Evolutionary conservation across 352 stramenopile species (phyloP), one percentile per base, ranked within the genome.

Genomic region (Thraustotheca clavata): DNA sequence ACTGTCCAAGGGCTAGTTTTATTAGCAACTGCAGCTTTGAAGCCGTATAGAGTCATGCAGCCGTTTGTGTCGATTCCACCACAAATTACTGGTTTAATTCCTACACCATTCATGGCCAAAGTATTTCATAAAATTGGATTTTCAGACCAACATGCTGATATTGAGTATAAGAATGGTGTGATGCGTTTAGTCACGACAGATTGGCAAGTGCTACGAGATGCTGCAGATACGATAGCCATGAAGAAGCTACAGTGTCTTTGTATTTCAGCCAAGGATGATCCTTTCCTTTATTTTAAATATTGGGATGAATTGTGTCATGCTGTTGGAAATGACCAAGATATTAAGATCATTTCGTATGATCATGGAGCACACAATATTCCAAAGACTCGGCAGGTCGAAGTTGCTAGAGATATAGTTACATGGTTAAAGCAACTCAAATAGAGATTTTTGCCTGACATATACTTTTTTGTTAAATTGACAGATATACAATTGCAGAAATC

Each of bases 41-140:
- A 60, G 32, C 50, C 50, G 24, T 60, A 60, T 24, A 12, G 33
- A n/a, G 26, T 60, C 1, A 60, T 60, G 50, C 50, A 38, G 12
- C 26, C 26, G n/a, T 38, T 60, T 18, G 50, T 43, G 26, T 43
- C 33, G 3, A n/a, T 60, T 5, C 50, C 50, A 29, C 50, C 50
- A 20, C 12, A 11, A 1, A 31, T 24, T 7, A 20, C 43, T 1
- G 34, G 43, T 31, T 52, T 24, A 31, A 31, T 52, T 9, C 43
- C 43, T 11, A 52, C 43, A 2, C 1, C 14, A 2, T 22, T 43
- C n/a, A 38, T 60, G 3, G 33, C 18, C 16, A 35, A 43, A 41
- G n/a, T 60, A n/a, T 60, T 60, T 22, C 50, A 60, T 26, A 22
- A 26, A 38, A 41, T 60, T 35, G 50, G 50, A 2, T 60, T 60